phyloP scores from a whole-genome alignment of 805 yeast species.

The Nematodospora valgi region DNA sequence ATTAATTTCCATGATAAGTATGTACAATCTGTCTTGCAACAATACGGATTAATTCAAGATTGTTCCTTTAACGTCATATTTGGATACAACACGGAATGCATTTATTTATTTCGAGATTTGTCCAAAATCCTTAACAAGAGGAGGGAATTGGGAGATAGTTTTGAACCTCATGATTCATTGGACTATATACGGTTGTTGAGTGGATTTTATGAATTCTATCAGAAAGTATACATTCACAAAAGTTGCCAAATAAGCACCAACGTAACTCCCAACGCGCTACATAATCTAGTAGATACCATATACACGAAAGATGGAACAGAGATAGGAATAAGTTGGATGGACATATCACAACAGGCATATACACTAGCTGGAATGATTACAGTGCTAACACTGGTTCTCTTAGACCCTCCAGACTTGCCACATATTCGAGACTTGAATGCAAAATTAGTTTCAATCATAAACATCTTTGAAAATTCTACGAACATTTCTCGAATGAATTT shows the following conservation, averaged over 20 bases:
- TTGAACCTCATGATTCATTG: conserved; percentile 9
- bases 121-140: conserved; percentile 32
- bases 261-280: background rate
- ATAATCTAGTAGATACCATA: conserved; percentile 10
- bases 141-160: conserved; percentile 14
- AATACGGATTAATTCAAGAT: conserved; percentile 37
- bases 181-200: conserved; percentile 11
- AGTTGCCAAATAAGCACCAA: conserved; percentile 2
- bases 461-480: conserved; percentile 7
- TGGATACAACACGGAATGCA: conserved; percentile 45
- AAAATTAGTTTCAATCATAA: conserved; percentile 9
- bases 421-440: conserved; percentile 24
- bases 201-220: conserved; percentile 10
- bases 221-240: conserved; percentile 7
- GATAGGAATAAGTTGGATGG: conserved; percentile 43
- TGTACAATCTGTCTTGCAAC: conserved; percentile 34
- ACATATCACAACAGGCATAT: conserved; percentile 47
- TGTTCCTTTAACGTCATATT: conserved; percentile 47
- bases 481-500: conserved; percentile 4
- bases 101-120: conserved; percentile 35
- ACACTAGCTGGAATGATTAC: conserved; percentile 31
- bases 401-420: conserved; percentile 27
- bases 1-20: conserved; percentile 16
- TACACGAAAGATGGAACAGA: conserved; percentile 2
- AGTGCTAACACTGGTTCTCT: conserved; percentile 33